phyloP scores from a whole-genome alignment of 768 basidiomycete genomes.

The Rhizopogon rudus region DNA sequence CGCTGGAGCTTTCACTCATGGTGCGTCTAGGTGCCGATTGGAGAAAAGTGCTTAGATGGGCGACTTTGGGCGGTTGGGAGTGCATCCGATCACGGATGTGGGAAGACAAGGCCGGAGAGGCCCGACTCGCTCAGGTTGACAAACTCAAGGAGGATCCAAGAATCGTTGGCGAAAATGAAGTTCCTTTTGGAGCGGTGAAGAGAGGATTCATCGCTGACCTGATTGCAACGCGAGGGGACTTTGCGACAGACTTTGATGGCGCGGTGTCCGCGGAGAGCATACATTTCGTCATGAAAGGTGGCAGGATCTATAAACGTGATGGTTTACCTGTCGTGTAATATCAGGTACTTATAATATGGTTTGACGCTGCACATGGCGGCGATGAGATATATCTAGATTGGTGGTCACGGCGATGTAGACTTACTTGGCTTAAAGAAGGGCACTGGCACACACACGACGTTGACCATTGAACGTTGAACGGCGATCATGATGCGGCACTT shows the following conservation, averaged over 20 bases:
- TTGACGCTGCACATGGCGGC: not conserved
- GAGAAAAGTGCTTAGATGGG: conserved; percentile 51
- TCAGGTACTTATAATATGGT: not conserved
- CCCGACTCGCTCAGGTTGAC: conserved; percentile 21
- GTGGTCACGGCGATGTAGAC: not conserved
- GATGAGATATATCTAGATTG: not conserved
- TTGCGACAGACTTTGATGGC: conserved; percentile 34
- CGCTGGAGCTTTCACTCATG: conserved; percentile 60
- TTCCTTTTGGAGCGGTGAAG: conserved; percentile 50
- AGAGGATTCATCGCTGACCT: conserved; percentile 54
- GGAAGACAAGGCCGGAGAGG: conserved; percentile 31
- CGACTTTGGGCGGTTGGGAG: conserved; percentile 55
- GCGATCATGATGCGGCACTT: not conserved
- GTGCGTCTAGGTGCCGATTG: conserved; percentile 48
- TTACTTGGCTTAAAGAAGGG: not conserved
- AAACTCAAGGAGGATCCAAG: conserved; percentile 20
- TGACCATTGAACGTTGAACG: not conserved
- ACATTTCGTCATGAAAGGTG: conserved; percentile 56
- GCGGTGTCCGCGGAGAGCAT: conserved; percentile 45
- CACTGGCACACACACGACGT: not conserved
- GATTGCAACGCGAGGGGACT: conserved; percentile 32
- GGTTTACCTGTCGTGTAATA: conserved; percentile 19
- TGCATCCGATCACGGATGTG: conserved; percentile 44
- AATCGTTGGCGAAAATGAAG: conserved; percentile 40
- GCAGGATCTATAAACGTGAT: conserved; percentile 38